These are phyloP conservation scores for Clarireedia hainanense DNA, from an alignment of 2,329 filamentous ascomycete genomes.

Conservation along the genomic window DNA sequence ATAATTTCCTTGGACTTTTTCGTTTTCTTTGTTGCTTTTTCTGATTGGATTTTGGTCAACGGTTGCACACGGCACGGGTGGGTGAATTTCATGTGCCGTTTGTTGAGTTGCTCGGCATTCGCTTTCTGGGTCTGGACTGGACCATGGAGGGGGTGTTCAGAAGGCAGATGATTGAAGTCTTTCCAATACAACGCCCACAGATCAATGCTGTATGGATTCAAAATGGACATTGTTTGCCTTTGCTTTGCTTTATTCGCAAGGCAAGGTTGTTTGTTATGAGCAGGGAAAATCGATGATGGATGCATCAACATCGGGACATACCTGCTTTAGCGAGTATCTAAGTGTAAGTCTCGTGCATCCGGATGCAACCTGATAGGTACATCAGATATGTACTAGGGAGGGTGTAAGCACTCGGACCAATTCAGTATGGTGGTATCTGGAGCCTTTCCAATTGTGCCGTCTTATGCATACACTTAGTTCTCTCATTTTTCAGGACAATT, in stretches of 20 bases:
- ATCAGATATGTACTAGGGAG: not conserved
- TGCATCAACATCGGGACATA: constrained; percentile 1
- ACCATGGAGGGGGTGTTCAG: not conserved
- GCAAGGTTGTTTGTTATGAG: not conserved
- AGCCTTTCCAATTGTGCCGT: not conserved
- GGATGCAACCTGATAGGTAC: not conserved
- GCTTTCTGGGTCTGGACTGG: not conserved
- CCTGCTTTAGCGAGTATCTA: constrained; percentile 7
- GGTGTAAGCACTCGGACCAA: not conserved
- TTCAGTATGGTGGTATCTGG: not conserved
- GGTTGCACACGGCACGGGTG: not conserved
- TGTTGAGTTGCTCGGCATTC: not conserved
- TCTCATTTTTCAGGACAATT: not conserved
- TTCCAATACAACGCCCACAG: constrained; percentile 3
- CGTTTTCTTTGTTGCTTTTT: not conserved
- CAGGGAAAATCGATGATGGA: not conserved
- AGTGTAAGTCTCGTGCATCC: not conserved
- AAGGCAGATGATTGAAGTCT: not conserved
- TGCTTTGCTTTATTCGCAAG: not conserved
- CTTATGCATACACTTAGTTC: not conserved
- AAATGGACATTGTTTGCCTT: not conserved
- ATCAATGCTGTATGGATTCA: not conserved
- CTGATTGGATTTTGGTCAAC: not conserved
- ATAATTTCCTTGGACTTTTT: not conserved
- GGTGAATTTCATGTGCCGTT: constrained; percentile 1